phyloP scores from a whole-genome alignment of 1,284 basidiomycete genomes.

The Baeospora myosura region DNA sequence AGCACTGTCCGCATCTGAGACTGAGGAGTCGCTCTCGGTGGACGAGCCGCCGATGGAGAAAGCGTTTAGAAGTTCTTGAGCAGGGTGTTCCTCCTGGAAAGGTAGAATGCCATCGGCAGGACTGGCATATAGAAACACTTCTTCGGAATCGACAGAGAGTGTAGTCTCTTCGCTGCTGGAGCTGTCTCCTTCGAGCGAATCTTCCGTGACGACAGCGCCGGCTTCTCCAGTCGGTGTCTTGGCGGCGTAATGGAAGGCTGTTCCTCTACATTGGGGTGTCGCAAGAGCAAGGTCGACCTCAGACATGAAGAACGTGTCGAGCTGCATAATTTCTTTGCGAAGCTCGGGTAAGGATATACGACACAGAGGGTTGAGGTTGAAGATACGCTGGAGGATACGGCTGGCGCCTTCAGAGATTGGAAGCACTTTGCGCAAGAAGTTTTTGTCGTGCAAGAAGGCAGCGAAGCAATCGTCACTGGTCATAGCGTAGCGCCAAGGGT shows the following conservation, averaged over 20 bases:
- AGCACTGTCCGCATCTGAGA: constrained; percentile 27
- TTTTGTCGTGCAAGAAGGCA: constrained; percentile 57
- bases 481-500: constrained; percentile 81
- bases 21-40: constrained; percentile 10
- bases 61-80: constrained; percentile 6
- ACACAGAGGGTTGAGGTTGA: constrained; percentile 43
- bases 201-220: constrained; percentile 1
- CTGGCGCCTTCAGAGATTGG: constrained; percentile 62
- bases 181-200: constrained; percentile 6
- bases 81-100: constrained; percentile 6
- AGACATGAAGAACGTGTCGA: constrained; percentile 64
- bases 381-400: constrained; percentile 50
- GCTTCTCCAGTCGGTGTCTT: constrained; percentile 6
- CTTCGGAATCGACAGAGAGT: constrained; percentile 23
- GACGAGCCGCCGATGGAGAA: constrained; percentile 10
- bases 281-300: constrained; percentile 42
- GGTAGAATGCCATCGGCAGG: constrained; percentile 23
- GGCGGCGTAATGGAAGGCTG: constrained; percentile 12
- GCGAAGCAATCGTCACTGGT: constrained; percentile 67
- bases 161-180: constrained; percentile 9
- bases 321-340: constrained; percentile 44
- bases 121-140: constrained; percentile 27
- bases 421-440: constrained; percentile 64
- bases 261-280: constrained; percentile 14
- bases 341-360: constrained; percentile 61